Base-by-base conservation (phyloP, 306 rosid genomes). In the Fagus crenata region DNA sequence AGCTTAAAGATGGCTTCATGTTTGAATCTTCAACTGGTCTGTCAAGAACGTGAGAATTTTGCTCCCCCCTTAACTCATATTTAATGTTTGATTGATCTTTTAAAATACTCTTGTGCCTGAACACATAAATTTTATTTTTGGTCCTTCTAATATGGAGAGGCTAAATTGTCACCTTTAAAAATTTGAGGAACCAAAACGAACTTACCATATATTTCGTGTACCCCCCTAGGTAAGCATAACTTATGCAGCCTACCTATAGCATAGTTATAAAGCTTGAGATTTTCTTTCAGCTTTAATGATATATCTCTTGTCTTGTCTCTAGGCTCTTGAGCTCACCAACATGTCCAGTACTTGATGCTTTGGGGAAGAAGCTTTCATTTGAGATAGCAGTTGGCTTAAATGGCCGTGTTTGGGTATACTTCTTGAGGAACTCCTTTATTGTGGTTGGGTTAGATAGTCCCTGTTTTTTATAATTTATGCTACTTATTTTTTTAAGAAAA, bases 281-380 rank as follows among this genome's bases (percentile, higher is more conserved):
- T 53, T 70, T 79, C 64, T 75, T 43, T 68, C 69, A 46, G 18
- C 9, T 36, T 28, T 67, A 4, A 49, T 32, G 39, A 22, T 60
- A 60, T 53, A 5, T 73, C 53, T 73, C 53, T 18, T 41, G 63
- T 80, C 37, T 72, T 70, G 67, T 73, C 51, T 77, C 71, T 81
- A 92, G 97, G 92, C 82, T 92, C 70, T 88, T 94, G 71, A 88
- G 93, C 81, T 86, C 89, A 7, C 97, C 97, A 9, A 76, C 92
- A 40, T 88, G 93, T 89, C 93, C 97, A 0, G 90, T 90, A 74
- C 97, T 95, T 49, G 97, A 83, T 13, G 87, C 80, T 33, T 79
- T 95, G n/a, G 98, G 97, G 88, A 92, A 89, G 92, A 92, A 92
- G 79, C 69, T 92, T 82, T 92, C 98, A 37, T 92, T 92, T 60